These are phyloP conservation scores for Phtheirospermum japonicum DNA, from an alignment of 257 asterid genomes.

Conservation along the genomic window DNA sequence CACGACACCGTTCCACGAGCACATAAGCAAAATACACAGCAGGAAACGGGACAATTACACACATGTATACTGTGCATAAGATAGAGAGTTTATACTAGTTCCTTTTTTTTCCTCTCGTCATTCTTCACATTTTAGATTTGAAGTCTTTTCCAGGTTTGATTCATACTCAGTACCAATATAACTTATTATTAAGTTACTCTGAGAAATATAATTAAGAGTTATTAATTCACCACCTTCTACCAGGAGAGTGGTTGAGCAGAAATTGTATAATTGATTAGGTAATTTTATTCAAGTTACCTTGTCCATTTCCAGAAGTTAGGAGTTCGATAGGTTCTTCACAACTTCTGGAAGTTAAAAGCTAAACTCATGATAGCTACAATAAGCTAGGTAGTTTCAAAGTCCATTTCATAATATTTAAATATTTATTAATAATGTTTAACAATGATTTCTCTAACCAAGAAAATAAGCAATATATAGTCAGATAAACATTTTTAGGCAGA, in stretches of 20 bases:
- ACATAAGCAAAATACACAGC: neutral
- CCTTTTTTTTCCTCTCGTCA: neutral
- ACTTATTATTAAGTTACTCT: no score
- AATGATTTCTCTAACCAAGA: neutral
- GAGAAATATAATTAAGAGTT: no score
- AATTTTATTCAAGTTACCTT: constrained; percentile 13
- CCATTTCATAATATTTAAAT: neutral
- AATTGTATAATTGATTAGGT: no score
- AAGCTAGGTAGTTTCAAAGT: neutral
- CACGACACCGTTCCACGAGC: constrained; percentile 27
- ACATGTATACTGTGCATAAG: constrained; percentile 46
- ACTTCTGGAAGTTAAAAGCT: constrained; percentile 27
- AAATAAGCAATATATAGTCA: neutral
- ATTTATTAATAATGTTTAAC: neutral
- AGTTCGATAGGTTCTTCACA: constrained; percentile 28
- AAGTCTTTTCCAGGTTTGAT: constrained; percentile 26
- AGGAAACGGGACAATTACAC: constrained; percentile 24
- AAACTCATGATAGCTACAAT: constrained; percentile 20
- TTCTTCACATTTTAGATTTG: constrained; percentile 27
- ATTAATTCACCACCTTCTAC: no score
- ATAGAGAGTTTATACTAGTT: constrained; percentile 32
- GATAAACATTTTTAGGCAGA: neutral
- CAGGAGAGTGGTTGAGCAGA: no score
- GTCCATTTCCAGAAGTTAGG: constrained; percentile 37
- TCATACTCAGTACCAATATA: no score